A percentile compares a stretch with the other conserved stretches of the same genome.
phyloP scores from a whole-genome alignment of 306 rosid species.

The Aeschynomene evenia region DNA sequence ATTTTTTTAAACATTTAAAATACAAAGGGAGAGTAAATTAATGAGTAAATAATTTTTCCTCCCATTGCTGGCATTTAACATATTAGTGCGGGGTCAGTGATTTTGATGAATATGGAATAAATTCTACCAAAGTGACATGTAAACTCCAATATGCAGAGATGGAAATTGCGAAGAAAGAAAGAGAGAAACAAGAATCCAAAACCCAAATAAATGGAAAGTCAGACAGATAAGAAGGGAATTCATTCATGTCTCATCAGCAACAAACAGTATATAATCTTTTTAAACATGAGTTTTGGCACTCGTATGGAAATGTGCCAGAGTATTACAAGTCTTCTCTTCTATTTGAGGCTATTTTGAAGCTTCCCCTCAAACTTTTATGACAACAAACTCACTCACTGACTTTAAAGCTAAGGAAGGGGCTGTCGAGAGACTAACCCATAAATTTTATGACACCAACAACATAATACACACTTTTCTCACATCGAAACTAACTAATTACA shows the following conservation, averaged over 20 bases:
- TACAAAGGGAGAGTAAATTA: background rate
- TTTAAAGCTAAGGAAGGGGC: conserved; percentile 30
- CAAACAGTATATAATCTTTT: conserved; percentile 36
- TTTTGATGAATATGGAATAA: background rate
- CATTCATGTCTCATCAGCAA: conserved; percentile 9
- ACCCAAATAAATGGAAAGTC: background rate
- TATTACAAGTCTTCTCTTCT: conserved; percentile 33
- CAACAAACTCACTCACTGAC: conserved; percentile 34
- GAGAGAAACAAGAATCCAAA: background rate
- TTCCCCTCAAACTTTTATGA: conserved; percentile 37
- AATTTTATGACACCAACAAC: conserved; percentile 36
- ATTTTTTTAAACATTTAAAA: background rate
- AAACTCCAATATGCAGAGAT: background rate
- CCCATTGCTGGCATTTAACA: conserved; percentile 5
- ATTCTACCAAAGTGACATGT: background rate
- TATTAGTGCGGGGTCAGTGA: background rate
- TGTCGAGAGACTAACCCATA: conserved; percentile 31
- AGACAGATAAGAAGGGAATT: conserved; percentile 16
- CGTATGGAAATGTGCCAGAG: conserved; percentile 32
- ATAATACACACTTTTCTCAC: conserved; percentile 24
- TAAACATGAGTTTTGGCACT: conserved; percentile 26
- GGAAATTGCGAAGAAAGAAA: background rate
- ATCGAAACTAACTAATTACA: conserved; percentile 39
- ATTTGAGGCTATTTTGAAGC: conserved; percentile 31
- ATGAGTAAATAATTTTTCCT: background rate